A percentile compares a stretch with the other conserved stretches of the same genome.
These are phyloP conservation scores for Aquilaria malaccensis DNA, from an alignment of 345 rosid genomes.

Conservation along the genomic window DNA sequence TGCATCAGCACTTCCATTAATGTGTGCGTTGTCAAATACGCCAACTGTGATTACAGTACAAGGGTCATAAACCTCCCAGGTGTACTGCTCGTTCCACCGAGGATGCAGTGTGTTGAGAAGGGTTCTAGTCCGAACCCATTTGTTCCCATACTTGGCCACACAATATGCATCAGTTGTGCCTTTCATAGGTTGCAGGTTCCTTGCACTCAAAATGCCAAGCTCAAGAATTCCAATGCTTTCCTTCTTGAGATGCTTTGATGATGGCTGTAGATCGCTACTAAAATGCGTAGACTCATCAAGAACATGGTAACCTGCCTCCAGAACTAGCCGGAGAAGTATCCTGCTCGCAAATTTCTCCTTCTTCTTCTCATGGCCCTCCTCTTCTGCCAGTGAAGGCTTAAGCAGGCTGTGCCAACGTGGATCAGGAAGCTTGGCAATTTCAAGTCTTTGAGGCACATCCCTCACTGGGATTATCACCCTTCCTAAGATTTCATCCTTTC, in stretches of 20 bases:
- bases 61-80: conserved; percentile 95
- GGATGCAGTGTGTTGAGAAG: conserved; percentile 73
- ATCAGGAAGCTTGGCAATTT: conserved; percentile 46
- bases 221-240: conserved; percentile 70
- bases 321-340: conserved; percentile 48
- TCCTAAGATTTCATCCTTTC: conserved; percentile 78
- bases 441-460: conserved; percentile 43
- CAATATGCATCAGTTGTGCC: conserved; percentile 83
- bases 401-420: conserved; percentile 67
- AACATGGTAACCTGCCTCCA: conserved; percentile 96
- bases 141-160: conserved; percentile 94
- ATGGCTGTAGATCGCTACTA: conserved; percentile 92
- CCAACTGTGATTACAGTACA: conserved; percentile 92
- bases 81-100: conserved; percentile 92
- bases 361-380: conserved; percentile 53
- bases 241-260: conserved; percentile 79
- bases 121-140: conserved; percentile 94
- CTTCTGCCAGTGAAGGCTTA: conserved; percentile 40
- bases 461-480: conserved; percentile 39
- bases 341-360: conserved; percentile 86
- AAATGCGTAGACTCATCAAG: conserved; percentile 92
- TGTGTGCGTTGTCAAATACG: conserved; percentile 76
- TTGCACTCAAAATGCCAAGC: conserved; percentile 78
- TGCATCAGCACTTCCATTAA: conserved; percentile 54
- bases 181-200: conserved; percentile 83